Evolutionary conservation across 305 asterid species (phyloP), one percentile per base, ranked within the genome.

Genomic region (Solanum aculeatissimum): DNA sequence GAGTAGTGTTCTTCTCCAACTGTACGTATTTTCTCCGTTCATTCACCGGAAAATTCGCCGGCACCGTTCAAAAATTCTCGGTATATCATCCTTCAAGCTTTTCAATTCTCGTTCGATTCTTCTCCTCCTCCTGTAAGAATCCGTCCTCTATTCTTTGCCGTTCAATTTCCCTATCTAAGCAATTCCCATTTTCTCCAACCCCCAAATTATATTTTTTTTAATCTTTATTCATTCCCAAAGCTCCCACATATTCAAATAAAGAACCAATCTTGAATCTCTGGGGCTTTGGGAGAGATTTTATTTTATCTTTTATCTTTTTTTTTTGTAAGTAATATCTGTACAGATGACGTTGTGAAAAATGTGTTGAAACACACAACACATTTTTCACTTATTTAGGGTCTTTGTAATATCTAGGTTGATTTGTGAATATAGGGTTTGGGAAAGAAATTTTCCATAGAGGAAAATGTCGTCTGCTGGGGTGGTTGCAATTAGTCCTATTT

Each of bases 401-500:
- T 68, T 86, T 83, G 84, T 85, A 54, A 14, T 85, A 75, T 49
- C 11, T 49, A 49, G 82, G 27, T 77, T 77, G 42, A 77, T 77
- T 71, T 43, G 74, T 82, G 86, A 65, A 35, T 86, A 78, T 60
- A 68, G 89, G 87, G 40, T 84, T 81, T 84, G 71, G 43, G 40
- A 35, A 58, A 9, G 13, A 25, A 25, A 23, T 60, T 60, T 60
- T 60, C 68, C 16, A 4, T 68, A 38, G 87, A 83, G 81, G 65
- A 72, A 82, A 25, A 95, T 95, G 99, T 92, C 99, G 43, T 87
- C 97, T 16, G 95, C 95, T 45, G 97, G 96, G 81, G 86, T 94
- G 84, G 94, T 95, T 83, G 91, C 91, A 62, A 90, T 91, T 72
- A 84, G 87, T 84, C 93, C 95, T 3, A 43, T 87, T 85, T 88